Percentiles rank a stretch among this genome's conserved stretches.
Conservation (phyloP, 768 basidiomycete species). For the Terana coerulea region DNA sequence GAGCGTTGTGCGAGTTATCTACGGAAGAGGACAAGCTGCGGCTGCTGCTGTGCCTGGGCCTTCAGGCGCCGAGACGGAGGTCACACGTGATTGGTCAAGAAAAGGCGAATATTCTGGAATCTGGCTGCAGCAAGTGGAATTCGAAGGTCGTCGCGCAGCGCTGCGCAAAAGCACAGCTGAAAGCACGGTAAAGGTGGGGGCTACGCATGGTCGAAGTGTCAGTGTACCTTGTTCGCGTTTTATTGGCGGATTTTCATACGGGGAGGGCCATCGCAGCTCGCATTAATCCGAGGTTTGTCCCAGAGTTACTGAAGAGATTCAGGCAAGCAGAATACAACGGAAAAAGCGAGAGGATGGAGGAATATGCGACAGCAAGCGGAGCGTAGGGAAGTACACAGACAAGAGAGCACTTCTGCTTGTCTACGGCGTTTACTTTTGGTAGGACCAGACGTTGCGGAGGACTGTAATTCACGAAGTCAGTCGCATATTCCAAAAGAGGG, state of each 20-base stretch:
- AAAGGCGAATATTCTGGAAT: too few species aligned
- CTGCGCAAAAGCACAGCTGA: too few species aligned
- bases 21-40: conserved; percentile 8
- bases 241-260: too few species aligned
- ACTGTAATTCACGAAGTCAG: conserved; percentile 43
- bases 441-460: conserved; percentile 94
- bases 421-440: conserved; percentile 70
- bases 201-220: too few species aligned
- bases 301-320: conserved; percentile 1
- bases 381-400: conserved; percentile 17
- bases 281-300: neutral
- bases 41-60: conserved; percentile 4
- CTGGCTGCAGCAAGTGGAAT: too few species aligned
- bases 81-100: neutral
- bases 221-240: too few species aligned
- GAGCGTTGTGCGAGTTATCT: neutral
- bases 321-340: conserved; percentile 12
- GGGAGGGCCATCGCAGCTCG: neutral
- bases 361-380: conserved; percentile 9
- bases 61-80: neutral
- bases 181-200: too few species aligned
- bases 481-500: neutral
- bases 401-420: conserved; percentile 18
- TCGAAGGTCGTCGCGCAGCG: too few species aligned
- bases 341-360: conserved; percentile 4